Base-by-base conservation (phyloP, 1,284 basidiomycete species). In the Ceratobasidium sp. region DNA sequence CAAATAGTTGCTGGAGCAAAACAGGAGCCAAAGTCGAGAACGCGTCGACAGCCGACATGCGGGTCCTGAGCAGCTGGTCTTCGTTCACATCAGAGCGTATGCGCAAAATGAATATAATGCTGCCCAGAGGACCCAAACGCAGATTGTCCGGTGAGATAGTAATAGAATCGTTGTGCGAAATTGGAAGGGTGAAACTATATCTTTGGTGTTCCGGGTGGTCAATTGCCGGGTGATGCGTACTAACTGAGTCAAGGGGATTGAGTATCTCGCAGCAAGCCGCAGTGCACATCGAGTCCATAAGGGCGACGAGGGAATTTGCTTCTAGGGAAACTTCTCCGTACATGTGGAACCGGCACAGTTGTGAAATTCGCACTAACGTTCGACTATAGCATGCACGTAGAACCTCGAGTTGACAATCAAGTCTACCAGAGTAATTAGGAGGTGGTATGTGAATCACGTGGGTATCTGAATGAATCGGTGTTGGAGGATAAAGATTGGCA, bases 371-470 rank as follows among this genome's bases (percentile, higher is more conserved):
- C 3, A 28, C 44, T 26, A 67, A 26, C 5, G 46, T 28, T 15
- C 65, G 48, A 33, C 65, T 67, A 28, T 67, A 67, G 48, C 65
- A 33, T 6, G 65, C 65, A 5, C 65, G 65, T 17, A 67, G n/a
- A 13, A 28, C 12, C 9, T 44, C 23, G 2, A 67, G 26, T 17
- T 7, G 48, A 38, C 52, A 38, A 28, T 50, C n/a, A 1, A 50
- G n/a, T 13, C 9, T 5, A 12, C 17, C 23, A n/a, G 2, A 33
- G 15, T 15, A 2, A 33, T 40, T 3, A 1, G 3, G 40, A 13
- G 28, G 6, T 38, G 23, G 10, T 3, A 67, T 52, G 38, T 67
- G 46, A 46, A 50, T 38, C n/a, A 20, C 15, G 17, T 67, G 44
- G 3, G 65, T 13, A 6, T 52, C 26, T 9, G 12, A 10, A 1